Percentiles rank a stretch among this genome's conserved stretches.
Conservation (phyloP, 768 basidiomycete genomes). For the Favolaschia claudopus region DNA sequence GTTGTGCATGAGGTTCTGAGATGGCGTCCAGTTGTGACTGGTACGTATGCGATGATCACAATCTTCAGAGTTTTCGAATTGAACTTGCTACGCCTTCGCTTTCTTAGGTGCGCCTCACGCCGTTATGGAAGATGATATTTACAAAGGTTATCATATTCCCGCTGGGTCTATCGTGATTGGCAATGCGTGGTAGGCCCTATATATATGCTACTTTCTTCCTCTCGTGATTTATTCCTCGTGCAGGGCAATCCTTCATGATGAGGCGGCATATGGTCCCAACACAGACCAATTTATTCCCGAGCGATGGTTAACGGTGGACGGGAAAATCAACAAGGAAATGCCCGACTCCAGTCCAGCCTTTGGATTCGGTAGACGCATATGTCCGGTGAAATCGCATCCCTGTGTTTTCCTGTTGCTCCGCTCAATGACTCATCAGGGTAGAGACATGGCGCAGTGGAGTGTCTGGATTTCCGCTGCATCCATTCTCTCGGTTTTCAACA, state of each 20-base stretch:
- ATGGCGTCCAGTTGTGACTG: constrained; percentile 22
- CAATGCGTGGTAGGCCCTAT: constrained; percentile 25
- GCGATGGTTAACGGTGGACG: constrained; percentile 30
- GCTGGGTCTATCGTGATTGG: constrained; percentile 28
- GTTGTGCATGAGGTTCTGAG: constrained; percentile 24
- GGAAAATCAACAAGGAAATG: constrained; percentile 4
- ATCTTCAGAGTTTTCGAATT: neutral
- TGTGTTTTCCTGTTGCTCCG: too few relatives aligned
- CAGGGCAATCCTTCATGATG: constrained; percentile 30
- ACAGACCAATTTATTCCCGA: constrained; percentile 28
- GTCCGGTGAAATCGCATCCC: neutral
- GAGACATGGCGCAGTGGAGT: neutral
- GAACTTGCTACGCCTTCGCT: neutral
- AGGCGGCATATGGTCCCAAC: constrained; percentile 33
- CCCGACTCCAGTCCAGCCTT: constrained; percentile 14
- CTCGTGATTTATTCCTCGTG: too few relatives aligned
- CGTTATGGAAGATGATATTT: constrained; percentile 27
- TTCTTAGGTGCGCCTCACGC: constrained; percentile 25
- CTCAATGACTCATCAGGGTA: too few relatives aligned
- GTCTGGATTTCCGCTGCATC: neutral
- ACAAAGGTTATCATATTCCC: constrained; percentile 33
- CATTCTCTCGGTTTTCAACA: neutral
- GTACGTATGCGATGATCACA: too few relatives aligned
- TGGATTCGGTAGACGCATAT: constrained; percentile 25
- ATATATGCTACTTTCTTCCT: neutral